phyloP scores from a whole-genome alignment of 1,139 yeast species.

The Pichia sp. region DNA sequence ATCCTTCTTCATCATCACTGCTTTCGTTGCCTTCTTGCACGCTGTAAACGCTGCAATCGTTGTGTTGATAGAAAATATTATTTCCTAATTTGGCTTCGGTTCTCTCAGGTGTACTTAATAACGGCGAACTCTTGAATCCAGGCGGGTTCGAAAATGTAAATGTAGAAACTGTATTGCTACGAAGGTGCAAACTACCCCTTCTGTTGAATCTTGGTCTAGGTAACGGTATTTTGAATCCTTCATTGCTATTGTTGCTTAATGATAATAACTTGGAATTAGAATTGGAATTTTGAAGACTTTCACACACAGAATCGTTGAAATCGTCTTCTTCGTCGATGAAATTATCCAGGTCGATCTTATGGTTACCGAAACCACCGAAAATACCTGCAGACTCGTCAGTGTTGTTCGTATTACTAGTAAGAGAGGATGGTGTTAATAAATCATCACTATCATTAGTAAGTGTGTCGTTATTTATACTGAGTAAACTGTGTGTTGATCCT shows the following conservation, averaged over 20 bases:
- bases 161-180: conserved; percentile 30
- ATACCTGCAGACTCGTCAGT: conserved; percentile 7
- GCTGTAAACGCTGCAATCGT: conserved; percentile 9
- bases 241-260: conserved; percentile 1
- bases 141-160: conserved; percentile 14
- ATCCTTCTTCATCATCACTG: conserved; percentile 4
- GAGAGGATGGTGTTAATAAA: conserved; percentile 5
- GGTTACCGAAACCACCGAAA: conserved; percentile 22
- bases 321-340: conserved; percentile 20
- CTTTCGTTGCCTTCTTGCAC: conserved; percentile 10
- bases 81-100: conserved; percentile 12
- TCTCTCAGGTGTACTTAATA: conserved; percentile 15
- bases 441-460: conserved; percentile 4
- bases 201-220: conserved; percentile 23
- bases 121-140: conserved; percentile 15
- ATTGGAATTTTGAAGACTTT: not conserved
- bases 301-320: conserved; percentile 1
- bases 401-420: not conserved
- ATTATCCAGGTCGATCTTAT: conserved; percentile 24
- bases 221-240: conserved; percentile 15
- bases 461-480: not conserved
- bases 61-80: conserved; percentile 6
- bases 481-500: not conserved
- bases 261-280: not conserved
- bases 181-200: conserved; percentile 21